A percentile compares a stretch with the other conserved stretches of the same genome.
These are phyloP conservation scores for Diaporthe sp. DNA, from an alignment of 2,329 filamentous ascomycete species.

Conservation along the genomic window DNA sequence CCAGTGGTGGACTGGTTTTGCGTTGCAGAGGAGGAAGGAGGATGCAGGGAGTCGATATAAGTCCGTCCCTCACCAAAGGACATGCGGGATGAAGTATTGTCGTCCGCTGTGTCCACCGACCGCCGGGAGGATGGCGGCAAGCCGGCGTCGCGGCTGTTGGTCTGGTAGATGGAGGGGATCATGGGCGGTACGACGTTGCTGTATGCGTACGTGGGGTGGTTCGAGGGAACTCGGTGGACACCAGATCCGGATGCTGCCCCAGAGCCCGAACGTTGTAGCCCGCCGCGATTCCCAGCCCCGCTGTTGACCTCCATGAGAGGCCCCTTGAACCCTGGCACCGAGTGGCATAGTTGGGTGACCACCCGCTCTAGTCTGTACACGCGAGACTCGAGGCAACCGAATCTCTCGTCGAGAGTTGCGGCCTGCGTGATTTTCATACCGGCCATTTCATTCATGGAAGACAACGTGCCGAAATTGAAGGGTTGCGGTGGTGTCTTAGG, in stretches of 20 bases:
- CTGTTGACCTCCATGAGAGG: slow-evolving; percentile 49
- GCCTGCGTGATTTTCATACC: slow-evolving; percentile 72
- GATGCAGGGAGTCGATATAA: slow-evolving; percentile 59
- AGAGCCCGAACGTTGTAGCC: slow-evolving; percentile 35
- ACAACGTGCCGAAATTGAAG: slow-evolving; percentile 67
- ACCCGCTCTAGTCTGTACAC: slow-evolving; percentile 68
- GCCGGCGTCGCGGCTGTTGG: slow-evolving; percentile 30
- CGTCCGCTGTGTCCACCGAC: slow-evolving; percentile 52
- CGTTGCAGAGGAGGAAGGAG: slow-evolving; percentile 51
- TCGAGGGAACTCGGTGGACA: slow-evolving; percentile 35
- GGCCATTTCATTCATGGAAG: slow-evolving; percentile 60
- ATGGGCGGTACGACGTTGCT: slow-evolving; percentile 48
- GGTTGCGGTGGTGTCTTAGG: slow-evolving; percentile 61
- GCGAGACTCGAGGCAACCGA: slow-evolving; percentile 65
- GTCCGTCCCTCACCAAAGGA: slow-evolving; percentile 64
- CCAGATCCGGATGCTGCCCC: slow-evolving; percentile 29
- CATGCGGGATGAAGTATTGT: slow-evolving; percentile 52
- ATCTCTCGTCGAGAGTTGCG: slow-evolving; percentile 66
- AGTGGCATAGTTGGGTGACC: slow-evolving; percentile 64
- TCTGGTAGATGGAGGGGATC: slow-evolving; percentile 51
- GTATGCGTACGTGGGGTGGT: slow-evolving; percentile 46
- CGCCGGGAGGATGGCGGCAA: slow-evolving; percentile 44
- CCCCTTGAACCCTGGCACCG: slow-evolving; percentile 56
- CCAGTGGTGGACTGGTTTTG: slow-evolving; percentile 46
- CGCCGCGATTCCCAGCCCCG: slow-evolving; percentile 45